Evolutionary conservation across 306 rosid species (phyloP), one percentile per base, ranked within the genome.

Genomic region (Rubus idaeus): DNA sequence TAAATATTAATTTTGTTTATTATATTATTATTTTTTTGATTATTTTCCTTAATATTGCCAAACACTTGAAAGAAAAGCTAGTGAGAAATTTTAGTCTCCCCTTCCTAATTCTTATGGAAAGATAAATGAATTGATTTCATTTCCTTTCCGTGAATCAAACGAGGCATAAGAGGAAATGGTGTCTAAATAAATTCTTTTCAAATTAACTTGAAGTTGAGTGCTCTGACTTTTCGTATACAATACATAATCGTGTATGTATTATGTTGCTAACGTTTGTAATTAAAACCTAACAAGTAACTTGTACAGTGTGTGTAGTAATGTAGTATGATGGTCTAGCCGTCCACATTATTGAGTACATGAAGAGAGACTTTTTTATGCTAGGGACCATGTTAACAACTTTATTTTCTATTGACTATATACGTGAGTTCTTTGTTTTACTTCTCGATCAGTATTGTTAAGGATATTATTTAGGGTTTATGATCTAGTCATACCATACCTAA

Each of bases 391-490:
- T 11, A 35, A 35, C 17, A 51, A 10, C 62, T 8, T 50, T 10
- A 4, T 52, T 71, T 71, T 10, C 8, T 18, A 42, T 37, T 37
- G 13, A 16, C 45, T 39, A 37, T 30, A 30, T 23, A 30, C 37
- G 14, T 26, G 69, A 35, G 12, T 39, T 63, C 69, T 60, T 64
- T 46, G 21, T 71, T 30, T 26, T 1, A 26, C 2, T 70, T 69
- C 46, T 16, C 2, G 35, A 30, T 30, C 57, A 70, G 30, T 49
- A 39, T 23, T 47, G 10, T 26, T 14, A 26, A 69, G 20, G 51
- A 70, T 14, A 17, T 30, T 70, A 70, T 14, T 30, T 72, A 11
- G 39, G 49, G 44, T 73, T 73, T 57, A 57, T 56, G 66, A 12
- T 13, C 50, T 71, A 52, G 67, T 73, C 77, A 42, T 58, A 20